phyloP scores from a whole-genome alignment of 352 stramenopile genomes.

The Phytophthora pisi region DNA sequence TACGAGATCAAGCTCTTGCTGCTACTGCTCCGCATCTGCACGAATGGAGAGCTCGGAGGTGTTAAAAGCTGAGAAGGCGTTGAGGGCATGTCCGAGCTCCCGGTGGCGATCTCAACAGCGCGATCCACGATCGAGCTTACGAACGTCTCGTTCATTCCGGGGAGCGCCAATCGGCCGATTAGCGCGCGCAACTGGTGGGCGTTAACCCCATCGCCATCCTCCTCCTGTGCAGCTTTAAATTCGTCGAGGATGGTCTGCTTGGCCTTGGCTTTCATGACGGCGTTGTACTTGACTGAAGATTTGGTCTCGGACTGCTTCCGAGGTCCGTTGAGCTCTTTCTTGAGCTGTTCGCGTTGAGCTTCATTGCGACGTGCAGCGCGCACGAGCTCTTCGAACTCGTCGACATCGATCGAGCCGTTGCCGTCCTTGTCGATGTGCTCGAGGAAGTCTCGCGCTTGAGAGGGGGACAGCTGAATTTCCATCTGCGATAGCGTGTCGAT shows the following conservation, averaged over 20 bases:
- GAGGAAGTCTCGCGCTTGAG: slow-evolving; percentile 75
- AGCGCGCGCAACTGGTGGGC: slow-evolving; percentile 52
- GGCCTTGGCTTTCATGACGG: slow-evolving; percentile 44
- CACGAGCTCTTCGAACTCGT: slow-evolving; percentile 86
- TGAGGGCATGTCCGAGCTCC: not conserved
- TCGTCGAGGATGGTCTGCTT: slow-evolving; percentile 73
- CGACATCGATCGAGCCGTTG: slow-evolving; percentile 84
- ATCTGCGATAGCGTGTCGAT: slow-evolving; percentile 85
- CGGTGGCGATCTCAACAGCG: slow-evolving; percentile 20
- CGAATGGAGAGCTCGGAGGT: slow-evolving; percentile 11
- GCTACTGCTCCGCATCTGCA: slow-evolving; percentile 13
- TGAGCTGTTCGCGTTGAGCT: slow-evolving; percentile 75
- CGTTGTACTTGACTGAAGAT: slow-evolving; percentile 38
- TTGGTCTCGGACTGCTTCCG: slow-evolving; percentile 50
- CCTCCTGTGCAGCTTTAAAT: slow-evolving; percentile 50
- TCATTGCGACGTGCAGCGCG: slow-evolving; percentile 72
- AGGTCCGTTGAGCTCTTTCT: slow-evolving; percentile 60
- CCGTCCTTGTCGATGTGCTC: slow-evolving; percentile 84
- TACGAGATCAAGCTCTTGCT: slow-evolving; percentile 41
- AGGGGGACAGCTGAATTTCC: slow-evolving; percentile 76
- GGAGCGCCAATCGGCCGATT: slow-evolving; percentile 51
- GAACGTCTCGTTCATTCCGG: slow-evolving; percentile 53
- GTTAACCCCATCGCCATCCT: slow-evolving; percentile 46
- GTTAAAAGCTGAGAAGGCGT: not conserved
- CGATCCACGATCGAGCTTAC: slow-evolving; percentile 57